phyloP scores from a whole-genome alignment of 2,329 filamentous ascomycete species.

The Neofusicoccum laricinum region DNA sequence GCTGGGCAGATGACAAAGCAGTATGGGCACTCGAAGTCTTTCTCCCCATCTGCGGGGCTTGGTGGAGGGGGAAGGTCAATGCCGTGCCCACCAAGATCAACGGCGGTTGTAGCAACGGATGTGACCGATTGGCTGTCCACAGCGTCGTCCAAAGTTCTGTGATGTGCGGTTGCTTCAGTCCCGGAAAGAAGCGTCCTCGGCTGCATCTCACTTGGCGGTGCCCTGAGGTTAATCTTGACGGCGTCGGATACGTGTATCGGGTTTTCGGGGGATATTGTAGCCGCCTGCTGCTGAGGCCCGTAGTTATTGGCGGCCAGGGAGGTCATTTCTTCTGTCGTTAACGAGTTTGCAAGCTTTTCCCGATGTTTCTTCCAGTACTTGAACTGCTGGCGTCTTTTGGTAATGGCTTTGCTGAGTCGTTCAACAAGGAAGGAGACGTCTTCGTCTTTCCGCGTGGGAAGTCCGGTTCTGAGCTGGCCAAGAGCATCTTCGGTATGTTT shows the following conservation, averaged over 20 bases:
- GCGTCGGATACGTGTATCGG: background rate
- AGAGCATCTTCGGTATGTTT: constrained; percentile 31
- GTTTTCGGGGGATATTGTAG: background rate
- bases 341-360: constrained; percentile 28
- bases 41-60: constrained; percentile 29
- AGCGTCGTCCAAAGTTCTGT: constrained; percentile 36
- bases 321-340: background rate
- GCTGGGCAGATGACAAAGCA: constrained; percentile 39
- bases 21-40: constrained; percentile 38
- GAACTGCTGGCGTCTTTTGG: constrained; percentile 35
- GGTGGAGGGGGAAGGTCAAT: constrained; percentile 35
- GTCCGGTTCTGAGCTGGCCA: constrained; percentile 22
- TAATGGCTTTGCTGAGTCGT: constrained; percentile 31
- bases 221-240: constrained; percentile 12
- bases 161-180: constrained; percentile 36
- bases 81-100: constrained; percentile 32
- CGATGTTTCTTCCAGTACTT: constrained; percentile 37
- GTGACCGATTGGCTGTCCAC: constrained; percentile 35
- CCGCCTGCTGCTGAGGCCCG: background rate
- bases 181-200: constrained; percentile 34
- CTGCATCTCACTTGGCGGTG: constrained; percentile 30
- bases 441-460: constrained; percentile 14
- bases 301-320: background rate
- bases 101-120: constrained; percentile 35
- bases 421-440: constrained; percentile 25